phyloP scores from a whole-genome alignment of 345 rosid species.

The Syzygium grande region DNA sequence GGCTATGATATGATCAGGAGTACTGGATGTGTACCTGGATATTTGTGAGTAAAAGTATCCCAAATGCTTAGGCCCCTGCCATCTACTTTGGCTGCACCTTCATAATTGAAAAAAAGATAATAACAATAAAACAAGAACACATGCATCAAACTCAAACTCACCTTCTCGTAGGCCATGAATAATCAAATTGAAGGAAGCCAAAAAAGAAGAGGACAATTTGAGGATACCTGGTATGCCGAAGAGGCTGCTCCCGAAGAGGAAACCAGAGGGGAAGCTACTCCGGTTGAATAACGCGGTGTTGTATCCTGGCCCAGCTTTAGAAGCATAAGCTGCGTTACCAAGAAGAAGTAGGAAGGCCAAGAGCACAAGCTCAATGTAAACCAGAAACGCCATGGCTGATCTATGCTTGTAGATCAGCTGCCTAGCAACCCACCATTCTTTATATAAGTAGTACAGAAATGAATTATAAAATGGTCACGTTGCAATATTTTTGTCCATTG shows the following conservation, averaged over 20 bases:
- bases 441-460: not conserved
- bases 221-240: slow-evolving; percentile 15
- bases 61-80: slow-evolving; percentile 18
- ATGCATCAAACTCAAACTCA: not conserved
- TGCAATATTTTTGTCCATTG: not conserved
- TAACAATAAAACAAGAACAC: not conserved
- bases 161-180: not conserved
- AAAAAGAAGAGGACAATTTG: not conserved
- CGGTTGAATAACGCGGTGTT: not conserved
- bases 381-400: not conserved
- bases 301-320: not conserved
- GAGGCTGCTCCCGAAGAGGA: slow-evolving; percentile 17
- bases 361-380: not conserved
- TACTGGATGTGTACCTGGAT: not conserved
- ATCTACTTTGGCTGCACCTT: slow-evolving; percentile 17
- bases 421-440: not conserved
- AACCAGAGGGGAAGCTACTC: slow-evolving; percentile 15
- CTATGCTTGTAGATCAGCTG: not conserved
- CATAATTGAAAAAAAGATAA: slow-evolving; percentile 1
- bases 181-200: not conserved
- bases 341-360: not conserved
- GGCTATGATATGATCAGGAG: too few species aligned
- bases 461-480: not conserved
- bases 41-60: slow-evolving; percentile 6
- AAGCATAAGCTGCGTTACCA: not conserved